phyloP scores from a whole-genome alignment of 2,329 filamentous ascomycete species.

The Paecilomyces variotii region DNA sequence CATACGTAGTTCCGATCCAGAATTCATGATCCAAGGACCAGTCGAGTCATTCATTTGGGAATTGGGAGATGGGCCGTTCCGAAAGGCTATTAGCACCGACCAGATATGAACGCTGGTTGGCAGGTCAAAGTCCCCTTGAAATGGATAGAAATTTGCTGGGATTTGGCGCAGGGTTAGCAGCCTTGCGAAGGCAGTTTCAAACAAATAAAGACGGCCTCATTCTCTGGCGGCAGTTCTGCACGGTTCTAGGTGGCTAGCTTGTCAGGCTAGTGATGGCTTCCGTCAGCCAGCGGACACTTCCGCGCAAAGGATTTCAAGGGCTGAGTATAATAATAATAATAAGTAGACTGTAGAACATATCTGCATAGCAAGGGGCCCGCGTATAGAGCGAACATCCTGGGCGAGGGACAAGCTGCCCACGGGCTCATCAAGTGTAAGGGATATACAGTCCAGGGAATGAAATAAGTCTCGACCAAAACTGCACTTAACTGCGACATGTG shows the following conservation, averaged over 20 bases:
- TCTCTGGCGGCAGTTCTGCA: not conserved
- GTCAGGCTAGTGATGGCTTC: not conserved
- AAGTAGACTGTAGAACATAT: no score
- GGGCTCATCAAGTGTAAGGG: not conserved
- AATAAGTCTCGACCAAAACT: not conserved
- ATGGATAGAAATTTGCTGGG: not conserved
- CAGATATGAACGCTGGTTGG: not conserved
- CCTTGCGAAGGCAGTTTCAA: not conserved
- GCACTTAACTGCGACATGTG: not conserved
- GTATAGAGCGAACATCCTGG: not conserved
- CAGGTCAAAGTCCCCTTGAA: not conserved
- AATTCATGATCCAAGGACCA: not conserved
- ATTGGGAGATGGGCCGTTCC: not conserved
- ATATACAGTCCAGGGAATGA: not conserved
- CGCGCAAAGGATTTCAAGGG: not conserved
- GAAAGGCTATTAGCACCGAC: not conserved
- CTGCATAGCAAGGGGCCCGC: not conserved
- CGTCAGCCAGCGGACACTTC: not conserved
- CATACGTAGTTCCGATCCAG: not conserved
- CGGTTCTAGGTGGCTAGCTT: not conserved
- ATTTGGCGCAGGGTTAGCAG: not conserved
- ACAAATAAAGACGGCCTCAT: not conserved
- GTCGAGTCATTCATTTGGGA: not conserved
- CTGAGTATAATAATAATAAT: not conserved
- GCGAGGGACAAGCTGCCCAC: not conserved